These are phyloP conservation scores for Blastobotrys mokoenaii DNA, from an alignment of 805 yeast species.

Conservation along the genomic window DNA sequence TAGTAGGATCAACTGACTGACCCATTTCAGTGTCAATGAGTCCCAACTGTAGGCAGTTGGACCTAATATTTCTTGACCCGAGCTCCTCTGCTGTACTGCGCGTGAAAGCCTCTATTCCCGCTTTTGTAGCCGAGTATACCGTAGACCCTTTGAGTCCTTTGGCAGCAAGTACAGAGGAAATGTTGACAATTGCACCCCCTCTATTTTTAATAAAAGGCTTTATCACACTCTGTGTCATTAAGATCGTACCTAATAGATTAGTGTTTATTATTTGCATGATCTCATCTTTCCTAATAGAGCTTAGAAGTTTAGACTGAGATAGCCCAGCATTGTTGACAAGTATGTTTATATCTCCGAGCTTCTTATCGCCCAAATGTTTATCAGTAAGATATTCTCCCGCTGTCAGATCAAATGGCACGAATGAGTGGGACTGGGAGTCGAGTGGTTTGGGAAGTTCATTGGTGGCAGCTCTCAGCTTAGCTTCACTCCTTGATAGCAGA, in stretches of 20 bases:
- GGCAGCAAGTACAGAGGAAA: constrained; percentile 56
- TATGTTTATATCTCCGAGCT: constrained; percentile 29
- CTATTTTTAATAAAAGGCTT: constrained; percentile 40
- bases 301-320: constrained; percentile 46
- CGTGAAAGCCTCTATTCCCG: constrained; percentile 60
- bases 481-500: constrained; percentile 41
- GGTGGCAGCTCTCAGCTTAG: constrained; percentile 13
- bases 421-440: constrained; percentile 9
- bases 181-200: constrained; percentile 42
- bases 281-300: constrained; percentile 33
- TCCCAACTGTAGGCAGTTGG: constrained; percentile 64
- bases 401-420: constrained; percentile 7
- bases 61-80: constrained; percentile 43
- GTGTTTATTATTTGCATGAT: constrained; percentile 41
- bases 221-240: constrained; percentile 45
- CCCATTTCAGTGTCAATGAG: constrained; percentile 58
- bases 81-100: constrained; percentile 52
- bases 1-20: constrained; percentile 3
- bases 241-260: constrained; percentile 55
- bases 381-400: neutral
- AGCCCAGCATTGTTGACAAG: constrained; percentile 53
- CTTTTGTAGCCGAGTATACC: constrained; percentile 63
- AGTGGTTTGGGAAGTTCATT: constrained; percentile 9
- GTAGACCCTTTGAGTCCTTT: constrained; percentile 44
- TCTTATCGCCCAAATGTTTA: neutral